Conservation (phyloP, 2,329 filamentous ascomycete species). For the Penicillium sp. region DNA sequence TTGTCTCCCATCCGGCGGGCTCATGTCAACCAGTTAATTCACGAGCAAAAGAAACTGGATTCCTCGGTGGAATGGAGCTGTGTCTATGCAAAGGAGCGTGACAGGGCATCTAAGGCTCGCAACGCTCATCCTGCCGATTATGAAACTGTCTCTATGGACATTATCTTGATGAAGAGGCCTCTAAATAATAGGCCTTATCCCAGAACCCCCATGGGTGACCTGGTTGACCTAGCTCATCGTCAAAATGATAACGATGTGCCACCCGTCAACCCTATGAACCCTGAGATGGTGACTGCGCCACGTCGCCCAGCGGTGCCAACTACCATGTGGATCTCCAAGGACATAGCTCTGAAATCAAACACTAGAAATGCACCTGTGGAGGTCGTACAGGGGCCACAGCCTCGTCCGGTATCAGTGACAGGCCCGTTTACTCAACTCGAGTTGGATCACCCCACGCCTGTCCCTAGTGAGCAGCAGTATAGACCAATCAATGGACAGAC, state of each 20-base stretch:
- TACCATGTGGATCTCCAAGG: background rate
- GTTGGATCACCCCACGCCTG: conserved; percentile 1
- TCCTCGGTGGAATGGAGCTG: conserved; percentile 45
- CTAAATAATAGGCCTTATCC: conserved; percentile 25
- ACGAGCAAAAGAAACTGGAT: conserved; percentile 39
- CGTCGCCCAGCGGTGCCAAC: background rate
- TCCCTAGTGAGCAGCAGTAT: background rate
- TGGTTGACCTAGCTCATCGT: conserved; percentile 26
- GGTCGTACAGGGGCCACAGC: conserved; percentile 17
- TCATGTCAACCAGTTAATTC: conserved; percentile 46
- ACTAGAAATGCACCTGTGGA: background rate
- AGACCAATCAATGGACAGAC: background rate
- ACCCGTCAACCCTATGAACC: too few relatives aligned
- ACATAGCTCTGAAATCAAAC: background rate
- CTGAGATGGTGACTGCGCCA: background rate
- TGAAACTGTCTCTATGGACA: conserved; percentile 42
- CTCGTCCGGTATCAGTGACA: conserved; percentile 19
- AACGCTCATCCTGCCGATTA: conserved; percentile 36
- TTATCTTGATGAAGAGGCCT: conserved; percentile 43
- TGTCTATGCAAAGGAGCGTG: conserved; percentile 44
- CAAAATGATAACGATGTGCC: conserved; percentile 16
- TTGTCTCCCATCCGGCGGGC: conserved; percentile 38
- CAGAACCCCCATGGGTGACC: conserved; percentile 24
- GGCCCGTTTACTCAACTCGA: conserved; percentile 18
- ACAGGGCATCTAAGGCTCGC: conserved; percentile 37